Conservation (phyloP, 208 protist species). For the Leishmania gerbilli region DNA sequence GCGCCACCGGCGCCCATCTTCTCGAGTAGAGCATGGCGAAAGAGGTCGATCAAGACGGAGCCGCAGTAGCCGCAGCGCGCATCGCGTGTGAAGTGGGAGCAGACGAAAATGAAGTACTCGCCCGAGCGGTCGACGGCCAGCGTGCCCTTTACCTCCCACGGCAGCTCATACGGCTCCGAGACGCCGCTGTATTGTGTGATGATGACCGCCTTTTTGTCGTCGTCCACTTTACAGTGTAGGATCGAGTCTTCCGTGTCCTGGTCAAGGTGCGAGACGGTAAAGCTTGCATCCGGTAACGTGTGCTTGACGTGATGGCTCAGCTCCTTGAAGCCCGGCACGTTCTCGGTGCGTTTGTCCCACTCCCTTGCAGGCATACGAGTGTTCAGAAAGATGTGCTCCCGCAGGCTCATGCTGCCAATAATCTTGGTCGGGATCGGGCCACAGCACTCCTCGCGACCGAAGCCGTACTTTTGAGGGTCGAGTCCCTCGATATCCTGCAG, state of each 20-base stretch:
- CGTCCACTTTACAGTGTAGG: conserved; percentile 60
- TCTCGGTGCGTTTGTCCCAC: conserved; percentile 69
- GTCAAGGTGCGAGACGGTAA: conserved; percentile 44
- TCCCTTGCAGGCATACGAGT: conserved; percentile 58
- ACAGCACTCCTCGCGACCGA: conserved; percentile 88
- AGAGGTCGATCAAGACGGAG: conserved; percentile 78
- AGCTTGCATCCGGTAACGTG: conserved; percentile 40
- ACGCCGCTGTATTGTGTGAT: conserved; percentile 64
- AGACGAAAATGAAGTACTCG: conserved; percentile 89
- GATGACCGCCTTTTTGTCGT: conserved; percentile 34
- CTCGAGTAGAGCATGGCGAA: conserved; percentile 57
- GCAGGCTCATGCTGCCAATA: conserved; percentile 75
- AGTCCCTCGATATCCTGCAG: conserved; percentile 90
- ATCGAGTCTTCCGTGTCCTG: conserved; percentile 59
- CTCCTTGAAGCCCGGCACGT: conserved; percentile 62
- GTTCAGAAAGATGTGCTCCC: conserved; percentile 79
- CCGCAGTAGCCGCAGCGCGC: conserved; percentile 90
- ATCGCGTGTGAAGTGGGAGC: conserved; percentile 79
- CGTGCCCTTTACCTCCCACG: conserved; percentile 69
- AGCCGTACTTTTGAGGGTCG: conserved; percentile 73
- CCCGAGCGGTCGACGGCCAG: conserved; percentile 73
- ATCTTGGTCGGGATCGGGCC: conserved; percentile 68
- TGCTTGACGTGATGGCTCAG: conserved; percentile 36
- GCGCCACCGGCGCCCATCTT: conserved; percentile 38
- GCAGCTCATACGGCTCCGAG: conserved; percentile 49